These are phyloP conservation scores for Herpomyces periplanetae DNA, from an alignment of 2,329 filamentous ascomycete species.

Conservation along the genomic window DNA sequence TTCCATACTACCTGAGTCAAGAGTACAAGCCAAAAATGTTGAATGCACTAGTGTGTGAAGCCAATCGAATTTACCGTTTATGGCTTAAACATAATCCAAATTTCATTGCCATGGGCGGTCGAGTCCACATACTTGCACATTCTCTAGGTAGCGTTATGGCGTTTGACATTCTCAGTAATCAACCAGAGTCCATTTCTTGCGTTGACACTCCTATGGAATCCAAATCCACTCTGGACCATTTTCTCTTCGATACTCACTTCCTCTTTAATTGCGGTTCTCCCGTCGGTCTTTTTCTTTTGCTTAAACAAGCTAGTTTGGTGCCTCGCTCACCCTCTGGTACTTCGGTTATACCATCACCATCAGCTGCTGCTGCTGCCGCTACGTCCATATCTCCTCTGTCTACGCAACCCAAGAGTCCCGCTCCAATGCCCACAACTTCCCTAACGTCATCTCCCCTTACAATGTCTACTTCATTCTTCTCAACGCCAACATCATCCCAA, in stretches of 20 bases:
- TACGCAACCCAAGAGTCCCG: conserved; percentile 34
- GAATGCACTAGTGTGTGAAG: conserved; percentile 45
- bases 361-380: conserved; percentile 7
- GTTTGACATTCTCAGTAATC: conserved; percentile 51
- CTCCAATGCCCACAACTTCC: conserved; percentile 19
- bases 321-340: no score
- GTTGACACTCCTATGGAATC: conserved; percentile 11
- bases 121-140: conserved; percentile 69
- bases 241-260: conserved; percentile 70
- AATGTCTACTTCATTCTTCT: no score
- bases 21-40: conserved; percentile 75
- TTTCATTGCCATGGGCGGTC: conserved; percentile 35
- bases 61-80: conserved; percentile 70
- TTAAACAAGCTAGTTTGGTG: conserved; percentile 17
- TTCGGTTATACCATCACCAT: not conserved
- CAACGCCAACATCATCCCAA: no score
- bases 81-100: conserved; percentile 82
- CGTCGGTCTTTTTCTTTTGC: conserved; percentile 57
- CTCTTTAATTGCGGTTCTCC: conserved; percentile 69
- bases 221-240: conserved; percentile 14
- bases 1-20: conserved; percentile 85
- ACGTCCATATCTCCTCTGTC: conserved; percentile 27
- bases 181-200: conserved; percentile 28
- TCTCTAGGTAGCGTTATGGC: conserved; percentile 84
- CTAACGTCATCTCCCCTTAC: conserved; percentile 20